Evolutionary conservation across 2,329 filamentous ascomycete species (phyloP), one percentile per base, ranked within the genome.

Genomic region (Scytalidium sp.): DNA sequence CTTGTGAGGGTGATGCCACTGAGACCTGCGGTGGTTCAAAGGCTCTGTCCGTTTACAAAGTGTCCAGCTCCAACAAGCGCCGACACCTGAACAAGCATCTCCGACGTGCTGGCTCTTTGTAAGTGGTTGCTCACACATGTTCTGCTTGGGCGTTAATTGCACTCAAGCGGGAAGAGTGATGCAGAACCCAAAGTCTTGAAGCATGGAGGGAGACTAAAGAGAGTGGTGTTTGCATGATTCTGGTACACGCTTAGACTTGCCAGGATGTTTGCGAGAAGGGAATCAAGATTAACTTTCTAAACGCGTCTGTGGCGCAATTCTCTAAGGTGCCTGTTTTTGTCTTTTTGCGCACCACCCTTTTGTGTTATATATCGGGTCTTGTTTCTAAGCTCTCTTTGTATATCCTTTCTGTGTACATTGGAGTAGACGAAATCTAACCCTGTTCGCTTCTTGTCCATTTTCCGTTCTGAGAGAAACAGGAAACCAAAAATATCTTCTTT

Each of bases 11-110:
- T 19, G 73, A 80, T 54, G 52, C 53, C 2, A 62, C 59, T 10
- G 66, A 80, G 59, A 67, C 68, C 5, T 84, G 80, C 56, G 80
- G 80, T 43, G 79, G 78, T 15, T 54, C 61, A 47, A 69, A 70
- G 65, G 67, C 71, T 9, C 65, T 79, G 45, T 73, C 66, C 50
- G 68, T 78, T 49, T 80, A 72, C 59, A 70, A 66, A 49, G 61
- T 63, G 41, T 65, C 66, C 46, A 70, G 69, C 32, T 9, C 15
- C 25, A 29, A 13, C 32, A 36, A 36, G 32, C 32, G 32, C 22
- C 41, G 41, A 11, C 41, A 43, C 41, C n/a, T 43, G 5, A 13
- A 20, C 41, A 25, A 13, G 15, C 41, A 43, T 19, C 8, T 11
- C 11, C 41, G 19, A 13, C 40, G 20, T n/a, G 40, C 25, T 27